These are phyloP conservation scores for Raphanus hybrid DNA, from an alignment of 441 rosid genomes.

Conservation along the genomic window DNA sequence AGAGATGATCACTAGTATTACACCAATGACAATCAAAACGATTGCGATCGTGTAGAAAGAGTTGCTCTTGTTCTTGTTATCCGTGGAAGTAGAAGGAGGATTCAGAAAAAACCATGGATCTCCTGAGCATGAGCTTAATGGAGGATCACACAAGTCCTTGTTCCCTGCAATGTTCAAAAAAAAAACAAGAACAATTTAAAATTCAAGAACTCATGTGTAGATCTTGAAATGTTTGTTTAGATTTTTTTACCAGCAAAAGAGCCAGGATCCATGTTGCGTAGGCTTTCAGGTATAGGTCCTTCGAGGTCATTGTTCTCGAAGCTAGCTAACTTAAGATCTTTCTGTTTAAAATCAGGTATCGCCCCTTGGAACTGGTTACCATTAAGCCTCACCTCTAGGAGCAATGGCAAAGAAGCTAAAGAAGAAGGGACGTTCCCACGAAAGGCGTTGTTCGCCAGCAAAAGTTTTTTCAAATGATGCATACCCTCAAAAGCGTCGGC, in stretches of 20 bases:
- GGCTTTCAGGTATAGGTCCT: slow-evolving; percentile 80
- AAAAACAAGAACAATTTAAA: slow-evolving; percentile 6
- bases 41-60: slow-evolving; percentile 32
- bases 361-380: slow-evolving; percentile 69
- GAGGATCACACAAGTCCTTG: slow-evolving; percentile 66
- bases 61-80: neutral
- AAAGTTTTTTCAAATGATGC: slow-evolving; percentile 68
- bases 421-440: slow-evolving; percentile 65
- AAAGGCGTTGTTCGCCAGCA: slow-evolving; percentile 67
- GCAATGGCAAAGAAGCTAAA: slow-evolving; percentile 56
- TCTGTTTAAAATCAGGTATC: slow-evolving; percentile 64
- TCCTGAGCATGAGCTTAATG: slow-evolving; percentile 52
- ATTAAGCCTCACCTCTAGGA: slow-evolving; percentile 67
- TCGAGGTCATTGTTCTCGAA: slow-evolving; percentile 73
- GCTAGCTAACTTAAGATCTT: slow-evolving; percentile 50
- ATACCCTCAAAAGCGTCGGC: slow-evolving; percentile 69
- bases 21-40: slow-evolving; percentile 31
- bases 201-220: slow-evolving; percentile 22
- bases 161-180: slow-evolving; percentile 56
- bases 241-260: slow-evolving; percentile 64
- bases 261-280: slow-evolving; percentile 54
- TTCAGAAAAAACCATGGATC: neutral
- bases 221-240: slow-evolving; percentile 17
- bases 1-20: slow-evolving; percentile 33
- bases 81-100: slow-evolving; percentile 8